Percentiles rank a stretch among this genome's conserved stretches.
phyloP scores from a whole-genome alignment of 1,139 yeast genomes.

The Zygoascus meyerae region DNA sequence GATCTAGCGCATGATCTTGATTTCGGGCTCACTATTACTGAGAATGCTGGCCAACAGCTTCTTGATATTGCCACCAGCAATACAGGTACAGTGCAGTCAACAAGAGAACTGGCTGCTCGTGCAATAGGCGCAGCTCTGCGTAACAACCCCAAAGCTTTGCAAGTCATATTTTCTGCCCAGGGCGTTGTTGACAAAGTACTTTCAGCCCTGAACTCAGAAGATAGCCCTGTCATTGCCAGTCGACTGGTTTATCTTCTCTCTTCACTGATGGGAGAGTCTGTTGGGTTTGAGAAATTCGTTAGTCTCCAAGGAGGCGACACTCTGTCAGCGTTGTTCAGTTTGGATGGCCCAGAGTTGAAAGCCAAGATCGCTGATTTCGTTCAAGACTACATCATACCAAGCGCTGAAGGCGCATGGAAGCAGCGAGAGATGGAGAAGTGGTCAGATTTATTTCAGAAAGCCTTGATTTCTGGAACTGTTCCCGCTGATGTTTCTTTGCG shows the following conservation, averaged over 20 bases:
- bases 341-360: conserved; percentile 14
- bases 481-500: conserved; percentile 11
- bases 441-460: conserved; percentile 19
- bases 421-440: conserved; percentile 18
- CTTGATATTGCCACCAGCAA: conserved; percentile 19
- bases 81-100: conserved; percentile 14
- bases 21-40: conserved; percentile 45
- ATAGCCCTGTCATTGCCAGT: conserved; percentile 7
- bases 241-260: conserved; percentile 30
- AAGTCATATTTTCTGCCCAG: conserved; percentile 22
- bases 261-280: conserved; percentile 22
- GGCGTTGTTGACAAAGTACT: conserved; percentile 2
- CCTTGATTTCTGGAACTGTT: conserved; percentile 8
- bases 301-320: conserved; percentile 22
- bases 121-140: conserved; percentile 43
- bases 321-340: conserved; percentile 16
- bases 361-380: conserved; percentile 14
- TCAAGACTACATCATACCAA: conserved; percentile 3
- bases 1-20: conserved; percentile 65
- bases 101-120: conserved; percentile 31
- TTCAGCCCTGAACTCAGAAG: conserved; percentile 4
- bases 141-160: conserved; percentile 65
- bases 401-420: conserved; percentile 15
- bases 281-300: conserved; percentile 17
- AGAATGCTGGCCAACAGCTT: conserved; percentile 24